phyloP scores from a whole-genome alignment of 1,284 basidiomycete genomes.

The Agaricales sp. region DNA sequence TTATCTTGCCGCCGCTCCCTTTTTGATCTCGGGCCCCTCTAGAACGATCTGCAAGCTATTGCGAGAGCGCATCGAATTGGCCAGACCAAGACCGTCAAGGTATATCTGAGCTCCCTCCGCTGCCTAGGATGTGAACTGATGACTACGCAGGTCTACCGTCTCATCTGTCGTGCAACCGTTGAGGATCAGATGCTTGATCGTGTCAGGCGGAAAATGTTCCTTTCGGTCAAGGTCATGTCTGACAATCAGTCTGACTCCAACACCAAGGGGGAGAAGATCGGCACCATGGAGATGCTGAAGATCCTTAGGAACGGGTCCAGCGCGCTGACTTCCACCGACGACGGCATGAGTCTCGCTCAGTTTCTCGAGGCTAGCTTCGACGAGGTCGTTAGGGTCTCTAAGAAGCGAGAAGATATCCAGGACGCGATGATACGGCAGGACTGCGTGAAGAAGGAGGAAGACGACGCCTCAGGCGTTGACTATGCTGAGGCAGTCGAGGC shows the following conservation, averaged over 20 bases:
- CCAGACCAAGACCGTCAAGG: slow-evolving; percentile 74
- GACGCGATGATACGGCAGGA: slow-evolving; percentile 34
- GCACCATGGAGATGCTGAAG: slow-evolving; percentile 37
- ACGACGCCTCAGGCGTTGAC: slow-evolving; percentile 10
- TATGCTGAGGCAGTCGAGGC: slow-evolving; percentile 16
- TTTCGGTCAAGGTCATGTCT: slow-evolving; percentile 48
- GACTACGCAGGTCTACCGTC: slow-evolving; percentile 36
- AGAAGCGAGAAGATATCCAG: slow-evolving; percentile 25
- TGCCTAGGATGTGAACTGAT: neutral
- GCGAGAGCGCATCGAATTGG: slow-evolving; percentile 78
- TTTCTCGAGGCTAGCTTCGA: slow-evolving; percentile 33
- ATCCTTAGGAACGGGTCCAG: slow-evolving; percentile 47
- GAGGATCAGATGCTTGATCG: slow-evolving; percentile 61
- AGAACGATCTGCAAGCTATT: slow-evolving; percentile 84
- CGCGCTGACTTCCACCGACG: slow-evolving; percentile 27
- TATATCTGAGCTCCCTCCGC: slow-evolving; percentile 17
- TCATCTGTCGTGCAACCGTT: slow-evolving; percentile 48
- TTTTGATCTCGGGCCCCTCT: slow-evolving; percentile 16
- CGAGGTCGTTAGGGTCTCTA: slow-evolving; percentile 34
- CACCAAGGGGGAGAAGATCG: slow-evolving; percentile 19
- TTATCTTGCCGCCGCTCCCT: neutral
- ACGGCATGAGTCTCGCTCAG: slow-evolving; percentile 26
- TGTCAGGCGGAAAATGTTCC: slow-evolving; percentile 50
- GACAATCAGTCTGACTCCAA: slow-evolving; percentile 15
- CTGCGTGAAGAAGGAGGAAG: slow-evolving; percentile 17